phyloP scores from a whole-genome alignment of 2,329 filamentous ascomycete genomes.

The Monilinia laxa region DNA sequence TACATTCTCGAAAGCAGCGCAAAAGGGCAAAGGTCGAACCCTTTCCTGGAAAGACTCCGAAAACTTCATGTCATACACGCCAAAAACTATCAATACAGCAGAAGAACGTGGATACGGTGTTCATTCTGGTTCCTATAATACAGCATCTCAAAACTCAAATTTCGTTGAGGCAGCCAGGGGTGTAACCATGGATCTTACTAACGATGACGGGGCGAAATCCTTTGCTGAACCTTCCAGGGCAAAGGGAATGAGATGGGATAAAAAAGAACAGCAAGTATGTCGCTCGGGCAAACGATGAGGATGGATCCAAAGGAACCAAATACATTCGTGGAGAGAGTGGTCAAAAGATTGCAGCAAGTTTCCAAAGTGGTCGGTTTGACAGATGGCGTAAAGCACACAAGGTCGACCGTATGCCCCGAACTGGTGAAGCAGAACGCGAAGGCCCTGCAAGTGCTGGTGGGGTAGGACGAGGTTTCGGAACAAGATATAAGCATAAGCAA shows the following conservation, averaged over 20 bases:
- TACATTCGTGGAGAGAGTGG: slow-evolving; percentile 88
- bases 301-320: slow-evolving; percentile 71
- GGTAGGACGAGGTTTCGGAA: slow-evolving; percentile 46
- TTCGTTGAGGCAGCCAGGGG: slow-evolving; percentile 87
- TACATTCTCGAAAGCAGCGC: slow-evolving; percentile 62
- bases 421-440: slow-evolving; percentile 74
- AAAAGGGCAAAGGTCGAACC: slow-evolving; percentile 54
- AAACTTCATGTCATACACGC: slow-evolving; percentile 95
- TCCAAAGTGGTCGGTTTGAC: slow-evolving; percentile 92
- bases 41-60: slow-evolving; percentile 79
- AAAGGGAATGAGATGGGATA: slow-evolving; percentile 88
- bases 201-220: slow-evolving; percentile 77
- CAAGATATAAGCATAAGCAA: slow-evolving; percentile 79
- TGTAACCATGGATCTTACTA: slow-evolving; percentile 87
- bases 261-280: slow-evolving; percentile 97
- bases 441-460: slow-evolving; percentile 37
- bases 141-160: slow-evolving; percentile 56
- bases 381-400: slow-evolving; percentile 87
- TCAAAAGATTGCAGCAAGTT: slow-evolving; percentile 91
- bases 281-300: slow-evolving; percentile 85
- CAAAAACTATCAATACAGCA: slow-evolving; percentile 73
- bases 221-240: slow-evolving; percentile 75
- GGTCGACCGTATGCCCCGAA: slow-evolving; percentile 72
- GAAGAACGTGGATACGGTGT: slow-evolving; percentile 95
- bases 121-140: slow-evolving; percentile 67